Evolutionary conservation across 371 early-diverging fungal species (phyloP).

Genomic region (Dichotomocladium elegans): DNA sequence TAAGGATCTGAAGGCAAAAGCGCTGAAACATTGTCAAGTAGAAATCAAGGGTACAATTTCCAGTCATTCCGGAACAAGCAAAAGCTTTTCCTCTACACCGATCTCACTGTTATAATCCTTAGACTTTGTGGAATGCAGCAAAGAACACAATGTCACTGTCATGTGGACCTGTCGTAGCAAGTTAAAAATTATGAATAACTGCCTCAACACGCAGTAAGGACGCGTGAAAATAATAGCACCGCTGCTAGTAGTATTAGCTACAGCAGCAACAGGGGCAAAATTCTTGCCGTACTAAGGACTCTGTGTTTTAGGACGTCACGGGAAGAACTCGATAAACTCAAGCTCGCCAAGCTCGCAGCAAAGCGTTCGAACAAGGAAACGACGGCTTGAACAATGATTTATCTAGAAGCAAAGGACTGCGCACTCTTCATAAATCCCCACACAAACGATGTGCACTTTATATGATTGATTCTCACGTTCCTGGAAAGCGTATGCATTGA

Average conservation of each 20-base stretch:
- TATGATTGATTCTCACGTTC: no score
- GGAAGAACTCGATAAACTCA: constrained; percentile 55
- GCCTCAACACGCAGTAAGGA: constrained; percentile 61
- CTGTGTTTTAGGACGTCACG: constrained; percentile 55
- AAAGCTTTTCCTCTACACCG: neutral
- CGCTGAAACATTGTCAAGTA: constrained; percentile 55
- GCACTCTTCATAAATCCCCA: no score
- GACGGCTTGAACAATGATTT: no score
- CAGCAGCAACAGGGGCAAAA: no score
- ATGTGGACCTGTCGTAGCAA: constrained; percentile 64
- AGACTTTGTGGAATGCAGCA: constrained; percentile 73
- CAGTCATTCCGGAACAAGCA: no score
- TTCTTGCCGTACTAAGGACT: no score
- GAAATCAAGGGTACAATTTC: constrained; percentile 64
- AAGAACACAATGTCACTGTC: constrained; percentile 60
- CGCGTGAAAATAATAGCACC: no score
- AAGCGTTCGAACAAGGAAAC: no score
- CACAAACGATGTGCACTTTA: no score
- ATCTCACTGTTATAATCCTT: neutral
- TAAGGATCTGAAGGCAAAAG: constrained; percentile 60
- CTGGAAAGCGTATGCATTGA: no score
- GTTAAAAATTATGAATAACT: constrained; percentile 66
- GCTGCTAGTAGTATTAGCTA: no score
- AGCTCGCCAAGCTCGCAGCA: constrained; percentile 36
- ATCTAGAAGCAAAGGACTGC: no score